A percentile compares a stretch with the other conserved stretches of the same genome.
phyloP scores from a whole-genome alignment of 441 rosid species.

The Syzygium malaccense region DNA sequence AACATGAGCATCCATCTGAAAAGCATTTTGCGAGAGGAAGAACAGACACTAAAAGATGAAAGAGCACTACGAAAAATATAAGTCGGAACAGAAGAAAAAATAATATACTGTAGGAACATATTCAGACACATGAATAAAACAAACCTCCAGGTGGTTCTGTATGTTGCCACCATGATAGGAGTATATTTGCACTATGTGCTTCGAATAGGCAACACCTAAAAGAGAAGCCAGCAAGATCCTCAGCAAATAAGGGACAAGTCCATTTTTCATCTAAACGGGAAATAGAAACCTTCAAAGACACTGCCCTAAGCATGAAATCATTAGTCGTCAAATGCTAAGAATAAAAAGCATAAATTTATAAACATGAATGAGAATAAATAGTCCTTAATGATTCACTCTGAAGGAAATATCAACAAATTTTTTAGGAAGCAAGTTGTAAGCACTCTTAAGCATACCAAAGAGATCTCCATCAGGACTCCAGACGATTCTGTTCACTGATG shows the following conservation, averaged over 20 bases:
- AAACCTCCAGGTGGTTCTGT: conserved; percentile 67
- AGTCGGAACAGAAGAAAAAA: background rate
- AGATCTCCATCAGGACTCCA: conserved; percentile 92
- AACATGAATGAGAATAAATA: background rate
- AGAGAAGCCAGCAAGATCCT: conserved; percentile 6
- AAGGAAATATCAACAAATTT: background rate
- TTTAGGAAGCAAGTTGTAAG: background rate
- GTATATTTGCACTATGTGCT: conserved; percentile 70
- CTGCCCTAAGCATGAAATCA: background rate
- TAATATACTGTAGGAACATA: background rate
- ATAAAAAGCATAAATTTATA: background rate
- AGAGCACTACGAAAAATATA: background rate
- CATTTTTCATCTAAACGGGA: background rate
- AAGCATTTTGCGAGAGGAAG: background rate
- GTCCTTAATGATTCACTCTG: background rate
- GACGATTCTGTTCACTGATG: conserved; percentile 64
- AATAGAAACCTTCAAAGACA: background rate
- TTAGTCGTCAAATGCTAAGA: background rate
- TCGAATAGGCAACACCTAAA: conserved; percentile 88
- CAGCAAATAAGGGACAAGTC: background rate
- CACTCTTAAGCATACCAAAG: conserved; percentile 42
- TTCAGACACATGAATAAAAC: conserved; percentile 6
- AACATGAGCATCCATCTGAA: conserved; percentile 68
- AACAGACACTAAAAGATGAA: background rate
- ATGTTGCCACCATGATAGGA: conserved; percentile 59